A percentile compares a stretch with the other conserved stretches of the same genome.
phyloP scores from a whole-genome alignment of 345 rosid genomes.

The Eutrema japonicum region DNA sequence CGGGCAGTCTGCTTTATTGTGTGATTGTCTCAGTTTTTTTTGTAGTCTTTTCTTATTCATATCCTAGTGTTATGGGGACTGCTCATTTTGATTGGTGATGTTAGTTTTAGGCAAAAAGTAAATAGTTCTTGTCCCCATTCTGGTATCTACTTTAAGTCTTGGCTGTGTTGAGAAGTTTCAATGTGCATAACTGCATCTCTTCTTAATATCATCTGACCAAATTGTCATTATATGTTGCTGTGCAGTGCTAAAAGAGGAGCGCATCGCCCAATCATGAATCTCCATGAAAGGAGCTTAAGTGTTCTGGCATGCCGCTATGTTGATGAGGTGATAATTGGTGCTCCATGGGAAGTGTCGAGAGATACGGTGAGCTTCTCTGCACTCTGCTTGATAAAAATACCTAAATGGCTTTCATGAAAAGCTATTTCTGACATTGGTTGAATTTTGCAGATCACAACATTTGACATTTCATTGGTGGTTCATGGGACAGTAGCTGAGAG shows the following conservation, averaged over 20 bases:
- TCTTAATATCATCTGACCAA: constrained; percentile 14
- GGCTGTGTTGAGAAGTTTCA: neutral
- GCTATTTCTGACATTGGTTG: constrained; percentile 15
- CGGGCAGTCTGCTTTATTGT: constrained; percentile 15
- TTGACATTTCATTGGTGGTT: constrained; percentile 80
- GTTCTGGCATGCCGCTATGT: constrained; percentile 94
- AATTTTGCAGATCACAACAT: constrained; percentile 68
- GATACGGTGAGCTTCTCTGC: constrained; percentile 67
- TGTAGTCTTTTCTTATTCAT: neutral
- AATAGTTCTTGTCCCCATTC: neutral
- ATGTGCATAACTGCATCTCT: constrained; percentile 22
- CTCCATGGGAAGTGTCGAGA: constrained; percentile 90
- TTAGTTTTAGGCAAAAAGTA: constrained; percentile 18
- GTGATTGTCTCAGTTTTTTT: constrained; percentile 12
- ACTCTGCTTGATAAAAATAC: neutral
- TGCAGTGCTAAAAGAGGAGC: constrained; percentile 80
- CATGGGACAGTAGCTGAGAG: constrained; percentile 87
- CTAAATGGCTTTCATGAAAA: neutral
- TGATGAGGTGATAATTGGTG: constrained; percentile 97
- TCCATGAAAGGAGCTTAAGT: constrained; percentile 89
- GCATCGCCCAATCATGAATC: constrained; percentile 82
- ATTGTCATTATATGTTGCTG: constrained; percentile 8
- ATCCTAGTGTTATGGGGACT: neutral
- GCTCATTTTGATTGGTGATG: constrained; percentile 1
- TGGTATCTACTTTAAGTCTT: constrained; percentile 1